These are phyloP conservation scores for Liquidambar formosana DNA, from an alignment of 164 flowering plant species.

Conservation along the genomic window DNA sequence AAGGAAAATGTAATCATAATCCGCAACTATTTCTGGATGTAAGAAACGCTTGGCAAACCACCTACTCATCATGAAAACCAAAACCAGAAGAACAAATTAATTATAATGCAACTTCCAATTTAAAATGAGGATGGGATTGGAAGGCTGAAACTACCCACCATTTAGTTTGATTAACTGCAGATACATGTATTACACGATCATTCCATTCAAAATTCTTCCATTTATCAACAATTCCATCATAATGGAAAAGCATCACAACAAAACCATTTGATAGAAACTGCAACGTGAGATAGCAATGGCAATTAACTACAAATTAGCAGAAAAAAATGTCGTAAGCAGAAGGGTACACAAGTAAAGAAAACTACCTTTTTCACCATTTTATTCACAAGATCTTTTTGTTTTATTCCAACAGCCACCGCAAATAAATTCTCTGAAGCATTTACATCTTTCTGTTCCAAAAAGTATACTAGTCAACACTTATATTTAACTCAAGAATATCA, in stretches of 20 bases:
- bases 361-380: slow-evolving; percentile 57
- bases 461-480: background rate
- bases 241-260: slow-evolving; percentile 65
- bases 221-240: slow-evolving; percentile 58
- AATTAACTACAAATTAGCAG: background rate
- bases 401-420: slow-evolving; percentile 56
- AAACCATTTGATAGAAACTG: slow-evolving; percentile 58
- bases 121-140: background rate
- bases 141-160: slow-evolving; percentile 34
- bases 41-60: slow-evolving; percentile 79
- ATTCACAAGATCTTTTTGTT: slow-evolving; percentile 55
- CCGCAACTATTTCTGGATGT: slow-evolving; percentile 70
- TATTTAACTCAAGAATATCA: background rate
- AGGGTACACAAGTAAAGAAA: background rate
- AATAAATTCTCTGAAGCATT: slow-evolving; percentile 37
- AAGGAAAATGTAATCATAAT: slow-evolving; percentile 55
- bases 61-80: slow-evolving; percentile 31
- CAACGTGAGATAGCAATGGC: slow-evolving; percentile 7
- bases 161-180: slow-evolving; percentile 64
- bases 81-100: background rate
- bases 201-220: slow-evolving; percentile 57
- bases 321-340: background rate
- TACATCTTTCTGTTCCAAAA: slow-evolving; percentile 14
- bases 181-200: slow-evolving; percentile 46
- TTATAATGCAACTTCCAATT: background rate